phyloP scores from a whole-genome alignment of 2,329 filamentous ascomycete species.

The Colletotrichum sidae region DNA sequence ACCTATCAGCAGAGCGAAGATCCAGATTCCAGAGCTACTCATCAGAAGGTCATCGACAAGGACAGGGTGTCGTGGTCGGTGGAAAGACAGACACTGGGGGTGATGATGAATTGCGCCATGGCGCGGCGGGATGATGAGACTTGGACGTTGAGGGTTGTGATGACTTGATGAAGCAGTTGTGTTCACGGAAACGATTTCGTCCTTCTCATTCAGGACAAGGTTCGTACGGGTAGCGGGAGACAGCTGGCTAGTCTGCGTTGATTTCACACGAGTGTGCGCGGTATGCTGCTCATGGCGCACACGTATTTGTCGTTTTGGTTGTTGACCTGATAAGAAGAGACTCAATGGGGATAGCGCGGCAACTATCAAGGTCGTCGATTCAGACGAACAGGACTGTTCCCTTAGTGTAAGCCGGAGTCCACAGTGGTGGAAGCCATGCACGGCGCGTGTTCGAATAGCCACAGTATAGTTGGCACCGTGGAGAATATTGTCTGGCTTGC shows the following conservation, averaged over 20 bases:
- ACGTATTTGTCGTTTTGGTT: constrained; percentile 22
- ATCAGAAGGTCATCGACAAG: too few relatives aligned
- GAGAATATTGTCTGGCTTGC: background rate
- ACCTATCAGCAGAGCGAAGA: too few relatives aligned
- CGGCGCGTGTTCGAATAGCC: too few relatives aligned
- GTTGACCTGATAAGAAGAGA: background rate
- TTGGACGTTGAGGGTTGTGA: background rate
- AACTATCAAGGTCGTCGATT: constrained; percentile 18
- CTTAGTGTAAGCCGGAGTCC: constrained; percentile 8
- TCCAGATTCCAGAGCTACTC: too few relatives aligned
- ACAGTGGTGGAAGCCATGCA: background rate
- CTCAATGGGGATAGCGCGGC: constrained; percentile 12
- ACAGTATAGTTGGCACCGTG: too few relatives aligned
- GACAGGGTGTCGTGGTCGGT: too few relatives aligned
- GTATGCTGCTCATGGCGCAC: background rate
- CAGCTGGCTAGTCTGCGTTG: constrained; percentile 11
- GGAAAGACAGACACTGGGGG: too few relatives aligned
- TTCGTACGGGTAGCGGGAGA: constrained; percentile 9
- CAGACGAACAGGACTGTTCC: constrained; percentile 14
- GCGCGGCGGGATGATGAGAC: constrained; percentile 28
- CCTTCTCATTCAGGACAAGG: constrained; percentile 10
- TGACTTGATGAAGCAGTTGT: constrained; percentile 13
- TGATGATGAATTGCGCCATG: constrained; percentile 27
- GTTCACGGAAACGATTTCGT: constrained; percentile 2
- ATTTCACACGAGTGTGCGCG: constrained; percentile 27